phyloP scores from a whole-genome alignment of 2,329 filamentous ascomycete species.

The Bisporella sp. region DNA sequence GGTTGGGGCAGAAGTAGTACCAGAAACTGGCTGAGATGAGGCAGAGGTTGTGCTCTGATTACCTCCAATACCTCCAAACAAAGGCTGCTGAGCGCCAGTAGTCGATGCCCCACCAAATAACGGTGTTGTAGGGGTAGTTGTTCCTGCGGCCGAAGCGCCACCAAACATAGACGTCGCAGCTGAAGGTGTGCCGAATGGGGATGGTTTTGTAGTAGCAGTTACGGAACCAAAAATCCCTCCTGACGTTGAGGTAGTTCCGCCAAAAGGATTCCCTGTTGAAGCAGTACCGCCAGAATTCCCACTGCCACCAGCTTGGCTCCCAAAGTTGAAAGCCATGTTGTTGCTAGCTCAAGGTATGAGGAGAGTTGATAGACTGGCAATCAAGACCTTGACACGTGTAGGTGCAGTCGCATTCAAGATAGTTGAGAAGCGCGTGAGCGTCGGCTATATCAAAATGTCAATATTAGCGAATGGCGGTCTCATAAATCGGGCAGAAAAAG shows the following conservation, averaged over 20 bases:
- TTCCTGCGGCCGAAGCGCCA: background rate
- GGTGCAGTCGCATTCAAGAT: too few species aligned
- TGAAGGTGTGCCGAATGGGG: background rate
- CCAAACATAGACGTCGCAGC: background rate
- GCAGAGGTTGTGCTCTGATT: background rate
- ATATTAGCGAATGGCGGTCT: too few species aligned
- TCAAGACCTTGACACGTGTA: too few species aligned
- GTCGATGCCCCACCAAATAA: background rate
- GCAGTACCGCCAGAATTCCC: background rate
- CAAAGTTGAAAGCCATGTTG: background rate
- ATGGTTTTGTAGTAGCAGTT: constrained; percentile 8
- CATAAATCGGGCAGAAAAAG: too few species aligned
- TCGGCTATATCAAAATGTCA: too few species aligned
- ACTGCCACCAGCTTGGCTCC: background rate
- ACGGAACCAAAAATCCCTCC: constrained; percentile 14
- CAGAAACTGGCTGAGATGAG: too few species aligned
- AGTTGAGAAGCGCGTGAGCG: too few species aligned
- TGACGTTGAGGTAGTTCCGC: constrained; percentile 15
- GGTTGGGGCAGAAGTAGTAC: background rate
- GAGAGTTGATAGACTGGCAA: too few species aligned
- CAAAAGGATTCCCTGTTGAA: constrained; percentile 16
- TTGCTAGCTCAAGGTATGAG: too few species aligned
- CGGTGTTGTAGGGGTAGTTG: too few species aligned
- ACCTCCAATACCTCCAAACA: constrained; percentile 2
- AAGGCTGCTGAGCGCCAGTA: background rate